Conservation (phyloP, 164 flowering plant genomes). For the Vitis cinerea region DNA sequence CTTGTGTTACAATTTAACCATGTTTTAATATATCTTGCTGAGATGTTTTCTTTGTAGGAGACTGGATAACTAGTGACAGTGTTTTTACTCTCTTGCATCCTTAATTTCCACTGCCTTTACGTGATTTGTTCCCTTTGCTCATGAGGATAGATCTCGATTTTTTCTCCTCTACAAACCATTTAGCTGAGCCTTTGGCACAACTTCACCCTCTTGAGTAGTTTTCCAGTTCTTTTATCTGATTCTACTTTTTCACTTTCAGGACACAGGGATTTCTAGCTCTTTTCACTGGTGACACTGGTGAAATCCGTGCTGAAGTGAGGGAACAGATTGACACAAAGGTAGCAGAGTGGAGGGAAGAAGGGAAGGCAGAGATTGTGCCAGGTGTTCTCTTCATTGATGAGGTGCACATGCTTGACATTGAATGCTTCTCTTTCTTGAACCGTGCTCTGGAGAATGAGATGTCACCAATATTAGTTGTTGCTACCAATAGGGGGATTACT, state of each 20-base stretch:
- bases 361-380: slow-evolving; percentile 98
- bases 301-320: slow-evolving; percentile 89
- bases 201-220: neutral
- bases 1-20: neutral
- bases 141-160: neutral
- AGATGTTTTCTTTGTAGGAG: neutral
- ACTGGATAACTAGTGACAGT: neutral
- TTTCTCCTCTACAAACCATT: neutral
- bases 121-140: neutral
- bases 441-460: slow-evolving; percentile 95
- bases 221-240: neutral
- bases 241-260: slow-evolving; percentile 36
- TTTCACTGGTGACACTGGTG: slow-evolving; percentile 95
- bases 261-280: slow-evolving; percentile 94
- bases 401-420: slow-evolving; percentile 98
- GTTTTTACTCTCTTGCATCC: neutral
- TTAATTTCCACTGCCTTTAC: neutral
- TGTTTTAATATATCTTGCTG: neutral
- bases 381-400: slow-evolving; percentile 98
- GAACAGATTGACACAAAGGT: slow-evolving; percentile 95
- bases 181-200: neutral
- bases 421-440: slow-evolving; percentile 93
- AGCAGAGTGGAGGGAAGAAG: slow-evolving; percentile 99
- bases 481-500: slow-evolving; percentile 91
- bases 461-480: slow-evolving; percentile 91